Conservation (phyloP, 306 rosid genomes). For the cucumber (Cucumis sativus) region Cucumber_9930_V3 NC_026661.2:2553501-2554000, state of each 20-base stretch:
- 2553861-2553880: slow-evolving; percentile 20
- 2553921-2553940: slow-evolving; percentile 56
- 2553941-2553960: slow-evolving; percentile 37
- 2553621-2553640: slow-evolving; percentile 60
- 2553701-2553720: slow-evolving; percentile 67
- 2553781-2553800: too few species aligned
- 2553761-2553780: too few species aligned
- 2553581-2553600: slow-evolving; percentile 49
- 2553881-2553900: slow-evolving; percentile 9
- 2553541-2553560: slow-evolving; percentile 41
- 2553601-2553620: slow-evolving; percentile 63
- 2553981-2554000: slow-evolving; percentile 26
- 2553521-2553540: slow-evolving; percentile 65
- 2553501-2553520: slow-evolving; percentile 36
- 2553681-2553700: slow-evolving; percentile 54
- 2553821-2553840: too few species aligned
- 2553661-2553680: slow-evolving; percentile 44
- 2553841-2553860: slow-evolving; percentile 18
- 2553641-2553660: slow-evolving; percentile 51
- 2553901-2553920: slow-evolving; percentile 18
- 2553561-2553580: slow-evolving; percentile 34
- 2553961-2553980: not conserved
- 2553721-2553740: slow-evolving; percentile 31
- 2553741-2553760: slow-evolving; percentile 9
- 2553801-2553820: too few species aligned